These are phyloP conservation scores for Hippophae rhamnoides DNA, from an alignment of 306 rosid species.

Conservation along the genomic window DNA sequence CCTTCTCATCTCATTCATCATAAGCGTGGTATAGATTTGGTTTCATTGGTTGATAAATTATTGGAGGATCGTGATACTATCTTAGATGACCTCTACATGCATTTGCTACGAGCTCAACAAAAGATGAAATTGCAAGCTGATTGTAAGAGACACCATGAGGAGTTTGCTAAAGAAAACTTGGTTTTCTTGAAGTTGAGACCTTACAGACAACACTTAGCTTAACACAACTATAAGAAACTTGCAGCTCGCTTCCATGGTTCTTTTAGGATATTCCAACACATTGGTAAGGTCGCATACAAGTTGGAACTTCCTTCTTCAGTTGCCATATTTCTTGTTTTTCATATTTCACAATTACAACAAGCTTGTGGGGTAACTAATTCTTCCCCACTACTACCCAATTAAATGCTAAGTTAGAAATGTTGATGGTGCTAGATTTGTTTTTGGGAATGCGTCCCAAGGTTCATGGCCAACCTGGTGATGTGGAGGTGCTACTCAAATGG, in stretches of 20 bases:
- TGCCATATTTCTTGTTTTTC: too few relatives aligned
- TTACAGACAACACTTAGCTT: background rate
- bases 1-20: background rate
- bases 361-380: background rate
- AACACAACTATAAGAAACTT: background rate
- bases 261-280: background rate
- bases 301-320: too few relatives aligned
- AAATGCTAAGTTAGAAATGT: background rate
- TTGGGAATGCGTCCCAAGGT: background rate
- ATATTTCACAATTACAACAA: background rate
- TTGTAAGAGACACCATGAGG: background rate
- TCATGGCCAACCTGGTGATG: background rate
- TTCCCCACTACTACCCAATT: background rate
- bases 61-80: too few relatives aligned
- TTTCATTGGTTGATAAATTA: too few relatives aligned
- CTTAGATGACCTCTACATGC: too few relatives aligned
- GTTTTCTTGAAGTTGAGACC: background rate
- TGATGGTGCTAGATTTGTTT: background rate
- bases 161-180: background rate
- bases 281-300: too few relatives aligned
- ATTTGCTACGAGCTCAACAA: too few relatives aligned
- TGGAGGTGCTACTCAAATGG: background rate
- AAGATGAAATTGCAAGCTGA: too few relatives aligned
- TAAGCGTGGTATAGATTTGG: too few relatives aligned
- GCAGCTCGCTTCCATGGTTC: background rate